A percentile compares a stretch with the other conserved stretches of the same genome.
Evolutionary conservation across 2,329 filamentous ascomycete species (phyloP).

Genomic region (Nigrospora sphaerica): DNA sequence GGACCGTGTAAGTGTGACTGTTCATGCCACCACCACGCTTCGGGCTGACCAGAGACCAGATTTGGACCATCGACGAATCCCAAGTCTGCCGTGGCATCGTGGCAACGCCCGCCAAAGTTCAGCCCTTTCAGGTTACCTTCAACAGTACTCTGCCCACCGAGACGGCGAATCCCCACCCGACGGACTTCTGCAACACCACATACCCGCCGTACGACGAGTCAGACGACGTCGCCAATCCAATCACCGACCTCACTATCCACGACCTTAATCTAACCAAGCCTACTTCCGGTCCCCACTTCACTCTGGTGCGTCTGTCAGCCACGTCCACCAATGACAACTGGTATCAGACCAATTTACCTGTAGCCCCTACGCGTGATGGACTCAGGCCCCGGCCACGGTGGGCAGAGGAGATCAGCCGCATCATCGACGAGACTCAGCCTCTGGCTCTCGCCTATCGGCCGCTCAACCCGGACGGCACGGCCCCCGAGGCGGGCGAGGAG

Average conservation of each 20-base stretch:
- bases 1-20: slow-evolving; percentile 30
- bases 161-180: slow-evolving; percentile 24
- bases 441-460: slow-evolving; percentile 33
- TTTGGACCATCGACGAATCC: slow-evolving; percentile 31
- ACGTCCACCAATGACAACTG: slow-evolving; percentile 43
- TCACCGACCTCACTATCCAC: slow-evolving; percentile 41
- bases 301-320: slow-evolving; percentile 44
- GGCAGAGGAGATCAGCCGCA: slow-evolving; percentile 38
- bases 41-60: slow-evolving; percentile 16
- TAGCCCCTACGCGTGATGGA: slow-evolving; percentile 9
- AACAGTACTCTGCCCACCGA: slow-evolving; percentile 15
- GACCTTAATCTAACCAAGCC: slow-evolving; percentile 7
- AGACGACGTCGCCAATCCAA: slow-evolving; percentile 32
- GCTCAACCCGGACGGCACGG: slow-evolving; percentile 11
- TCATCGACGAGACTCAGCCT: slow-evolving; percentile 35
- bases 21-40: background rate
- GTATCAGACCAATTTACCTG: slow-evolving; percentile 42
- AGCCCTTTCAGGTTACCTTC: slow-evolving; percentile 43
- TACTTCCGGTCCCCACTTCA: slow-evolving; percentile 36
- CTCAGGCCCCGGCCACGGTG: slow-evolving; percentile 29
- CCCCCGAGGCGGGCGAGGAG: slow-evolving; percentile 23
- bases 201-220: slow-evolving; percentile 29
- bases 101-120: slow-evolving; percentile 40
- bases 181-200: slow-evolving; percentile 36
- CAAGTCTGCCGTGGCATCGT: slow-evolving; percentile 46